Evolutionary conservation across 2,329 filamentous ascomycete species (phyloP).

Genomic region (Aspergillus transmontanensis): DNA sequence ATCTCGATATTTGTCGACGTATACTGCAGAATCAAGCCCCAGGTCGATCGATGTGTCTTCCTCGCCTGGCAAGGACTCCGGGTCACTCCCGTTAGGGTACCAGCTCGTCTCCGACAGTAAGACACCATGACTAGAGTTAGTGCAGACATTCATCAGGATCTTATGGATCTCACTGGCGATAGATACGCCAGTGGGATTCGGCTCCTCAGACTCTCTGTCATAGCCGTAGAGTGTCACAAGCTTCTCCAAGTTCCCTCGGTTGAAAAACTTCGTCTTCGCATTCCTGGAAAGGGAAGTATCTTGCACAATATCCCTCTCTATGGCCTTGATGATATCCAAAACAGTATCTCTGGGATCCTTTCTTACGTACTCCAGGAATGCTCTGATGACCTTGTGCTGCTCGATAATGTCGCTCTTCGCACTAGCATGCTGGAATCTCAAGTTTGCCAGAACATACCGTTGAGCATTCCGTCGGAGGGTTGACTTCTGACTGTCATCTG

Average conservation of each 20-base stretch:
- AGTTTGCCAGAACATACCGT: slow-evolving; percentile 74
- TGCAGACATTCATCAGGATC: slow-evolving; percentile 76
- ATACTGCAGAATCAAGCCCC: slow-evolving; percentile 69
- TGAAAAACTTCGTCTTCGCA: slow-evolving; percentile 75
- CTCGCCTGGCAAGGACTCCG: slow-evolving; percentile 54
- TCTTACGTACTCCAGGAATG: slow-evolving; percentile 74
- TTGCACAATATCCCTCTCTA: slow-evolving; percentile 71
- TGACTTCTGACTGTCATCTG: slow-evolving; percentile 69
- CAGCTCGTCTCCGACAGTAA: slow-evolving; percentile 77
- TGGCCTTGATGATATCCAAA: slow-evolving; percentile 69
- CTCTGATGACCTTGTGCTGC: slow-evolving; percentile 68
- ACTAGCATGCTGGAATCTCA: slow-evolving; percentile 75
- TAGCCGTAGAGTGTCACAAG: slow-evolving; percentile 71
- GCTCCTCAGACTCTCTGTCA: slow-evolving; percentile 51
- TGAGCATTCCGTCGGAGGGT: slow-evolving; percentile 83
- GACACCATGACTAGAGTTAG: slow-evolving; percentile 70
- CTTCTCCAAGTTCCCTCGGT: slow-evolving; percentile 70
- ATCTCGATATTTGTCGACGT: slow-evolving; percentile 67
- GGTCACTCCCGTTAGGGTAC: slow-evolving; percentile 72
- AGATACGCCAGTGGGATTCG: slow-evolving; percentile 45
- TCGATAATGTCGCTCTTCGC: slow-evolving; percentile 81
- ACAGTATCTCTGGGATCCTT: slow-evolving; percentile 77
- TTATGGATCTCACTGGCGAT: slow-evolving; percentile 72
- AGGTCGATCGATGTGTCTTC: slow-evolving; percentile 59
- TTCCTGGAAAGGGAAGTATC: slow-evolving; percentile 74